Evolutionary conservation across 2,329 filamentous ascomycete species (phyloP).

Genomic region (Didymella lethalis): DNA sequence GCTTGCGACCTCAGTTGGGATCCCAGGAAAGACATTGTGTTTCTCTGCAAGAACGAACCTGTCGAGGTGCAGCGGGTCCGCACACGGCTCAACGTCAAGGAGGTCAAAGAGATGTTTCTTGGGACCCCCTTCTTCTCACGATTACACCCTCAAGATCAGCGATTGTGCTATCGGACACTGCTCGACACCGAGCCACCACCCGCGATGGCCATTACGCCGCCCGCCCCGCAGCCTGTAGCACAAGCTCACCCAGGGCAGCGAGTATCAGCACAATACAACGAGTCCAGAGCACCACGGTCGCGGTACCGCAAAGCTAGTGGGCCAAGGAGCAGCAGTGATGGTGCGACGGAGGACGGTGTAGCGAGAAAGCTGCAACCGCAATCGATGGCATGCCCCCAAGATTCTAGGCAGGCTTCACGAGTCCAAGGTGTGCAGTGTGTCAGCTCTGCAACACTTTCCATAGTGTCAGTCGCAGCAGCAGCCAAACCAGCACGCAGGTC

Average conservation of each 20-base stretch:
- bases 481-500: slow-evolving; percentile 13
- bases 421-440: slow-evolving; percentile 11
- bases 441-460: not conserved
- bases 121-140: slow-evolving; percentile 38
- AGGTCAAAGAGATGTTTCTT: slow-evolving; percentile 40
- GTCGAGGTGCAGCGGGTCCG: slow-evolving; percentile 36
- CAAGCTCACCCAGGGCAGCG: not conserved
- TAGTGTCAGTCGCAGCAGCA: slow-evolving; percentile 2
- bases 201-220: slow-evolving; percentile 32
- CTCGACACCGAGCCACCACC: slow-evolving; percentile 38
- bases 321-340: slow-evolving; percentile 1
- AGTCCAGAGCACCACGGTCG: slow-evolving; percentile 20
- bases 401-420: not conserved
- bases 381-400: not conserved
- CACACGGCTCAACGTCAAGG: slow-evolving; percentile 31
- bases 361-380: not conserved
- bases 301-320: slow-evolving; percentile 27
- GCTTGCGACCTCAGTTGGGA: slow-evolving; percentile 40
- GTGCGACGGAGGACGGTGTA: not conserved
- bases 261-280: not conserved
- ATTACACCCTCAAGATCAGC: slow-evolving; percentile 34
- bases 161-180: slow-evolving; percentile 37
- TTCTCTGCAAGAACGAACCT: slow-evolving; percentile 39
- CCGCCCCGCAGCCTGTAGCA: slow-evolving; percentile 15
- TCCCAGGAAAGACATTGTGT: slow-evolving; percentile 40